These are phyloP conservation scores for Ramaria sp. DNA, from an alignment of 768 basidiomycete species.

Conservation along the genomic window DNA sequence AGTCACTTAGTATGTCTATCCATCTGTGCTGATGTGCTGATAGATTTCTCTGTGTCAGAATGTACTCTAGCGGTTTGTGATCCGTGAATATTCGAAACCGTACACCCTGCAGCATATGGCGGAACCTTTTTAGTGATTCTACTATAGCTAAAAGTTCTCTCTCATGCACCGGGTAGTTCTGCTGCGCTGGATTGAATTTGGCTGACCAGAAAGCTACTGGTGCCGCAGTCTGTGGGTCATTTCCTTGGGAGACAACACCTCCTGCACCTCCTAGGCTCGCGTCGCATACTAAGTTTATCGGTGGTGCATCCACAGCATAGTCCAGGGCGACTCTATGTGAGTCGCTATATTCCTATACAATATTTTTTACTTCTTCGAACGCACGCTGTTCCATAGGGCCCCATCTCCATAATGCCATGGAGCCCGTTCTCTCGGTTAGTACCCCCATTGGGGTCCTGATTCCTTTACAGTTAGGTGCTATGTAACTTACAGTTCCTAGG, in stretches of 20 bases:
- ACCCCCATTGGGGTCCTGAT: constrained; percentile 30
- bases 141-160: constrained; percentile 30
- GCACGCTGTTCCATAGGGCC: constrained; percentile 20
- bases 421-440: constrained; percentile 15
- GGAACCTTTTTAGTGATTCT: constrained; percentile 18
- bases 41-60: constrained; percentile 23
- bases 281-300: constrained; percentile 23
- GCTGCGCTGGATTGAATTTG: constrained; percentile 19
- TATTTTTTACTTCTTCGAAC: constrained; percentile 21
- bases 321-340: not conserved
- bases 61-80: constrained; percentile 27
- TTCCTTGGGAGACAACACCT: constrained; percentile 21
- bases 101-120: constrained; percentile 14
- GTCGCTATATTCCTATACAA: constrained; percentile 11
- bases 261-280: constrained; percentile 20
- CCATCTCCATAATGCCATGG: constrained; percentile 19
- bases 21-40: constrained; percentile 26
- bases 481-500: constrained; percentile 20
- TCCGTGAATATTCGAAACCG: constrained; percentile 24
- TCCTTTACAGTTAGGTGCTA: constrained; percentile 23
- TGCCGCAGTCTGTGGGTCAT: constrained; percentile 16
- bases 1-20: constrained; percentile 28
- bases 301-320: not conserved
- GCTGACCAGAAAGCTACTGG: constrained; percentile 25
- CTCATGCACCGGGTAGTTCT: constrained; percentile 29